Evolutionary conservation across 352 stramenopile species (phyloP).

Genomic region (Phytophthora hybrid): DNA sequence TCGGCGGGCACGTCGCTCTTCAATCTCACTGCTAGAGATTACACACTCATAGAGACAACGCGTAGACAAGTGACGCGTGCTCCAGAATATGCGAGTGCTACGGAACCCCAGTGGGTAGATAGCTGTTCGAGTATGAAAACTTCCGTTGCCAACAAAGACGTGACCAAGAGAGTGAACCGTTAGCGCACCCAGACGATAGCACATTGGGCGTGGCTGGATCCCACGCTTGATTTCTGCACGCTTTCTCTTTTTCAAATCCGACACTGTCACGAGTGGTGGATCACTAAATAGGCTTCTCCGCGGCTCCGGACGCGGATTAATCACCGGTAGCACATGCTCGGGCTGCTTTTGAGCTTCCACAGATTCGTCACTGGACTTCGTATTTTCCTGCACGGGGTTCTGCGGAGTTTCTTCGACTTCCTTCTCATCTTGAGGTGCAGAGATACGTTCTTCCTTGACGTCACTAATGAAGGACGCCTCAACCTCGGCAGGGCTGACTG

Average conservation of each 20-base stretch:
- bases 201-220: constrained; percentile 55
- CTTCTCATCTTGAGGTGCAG: neutral
- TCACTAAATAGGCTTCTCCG: constrained; percentile 57
- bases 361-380: neutral
- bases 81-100: constrained; percentile 95
- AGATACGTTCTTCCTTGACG: constrained; percentile 9
- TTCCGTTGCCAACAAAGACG: constrained; percentile 77
- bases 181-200: constrained; percentile 79
- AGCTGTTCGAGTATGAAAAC: constrained; percentile 89
- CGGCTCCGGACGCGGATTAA: constrained; percentile 55
- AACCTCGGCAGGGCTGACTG: neutral
- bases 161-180: constrained; percentile 85
- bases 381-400: constrained; percentile 4
- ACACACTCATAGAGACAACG: constrained; percentile 94
- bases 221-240: constrained; percentile 48
- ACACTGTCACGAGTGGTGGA: constrained; percentile 46
- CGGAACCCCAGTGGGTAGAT: constrained; percentile 92
- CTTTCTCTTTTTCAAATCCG: constrained; percentile 76
- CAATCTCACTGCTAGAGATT: constrained; percentile 83
- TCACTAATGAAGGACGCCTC: constrained; percentile 7
- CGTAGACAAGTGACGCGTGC: constrained; percentile 50
- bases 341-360: neutral
- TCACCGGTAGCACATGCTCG: constrained; percentile 51
- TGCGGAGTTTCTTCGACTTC: constrained; percentile 4
- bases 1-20: constrained; percentile 45